Evolutionary conservation across 371 early-diverging fungal species (phyloP), one percentile per base, ranked within the genome.

Genomic region (Mortierella sp.): DNA sequence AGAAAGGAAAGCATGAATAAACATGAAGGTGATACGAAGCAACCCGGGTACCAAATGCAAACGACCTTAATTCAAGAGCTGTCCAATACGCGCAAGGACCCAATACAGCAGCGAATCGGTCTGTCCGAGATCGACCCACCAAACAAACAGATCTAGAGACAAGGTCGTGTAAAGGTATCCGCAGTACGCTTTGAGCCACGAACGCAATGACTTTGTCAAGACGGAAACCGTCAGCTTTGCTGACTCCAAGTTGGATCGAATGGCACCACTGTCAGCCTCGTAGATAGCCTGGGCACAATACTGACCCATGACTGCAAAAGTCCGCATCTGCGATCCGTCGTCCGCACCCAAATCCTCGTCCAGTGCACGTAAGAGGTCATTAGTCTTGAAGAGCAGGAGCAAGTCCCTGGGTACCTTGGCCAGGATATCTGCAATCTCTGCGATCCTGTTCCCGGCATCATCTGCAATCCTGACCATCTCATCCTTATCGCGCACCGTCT

Each of bases 321-420:
- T 84, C 52, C 78, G 64, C 58, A 80, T 82, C 51, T 82, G 81
- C 7, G 72, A 71, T 2, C 65, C 71, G 19, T 70, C 68, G 23
- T 69, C 62, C 6, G 76, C 76, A 0, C 66, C 72, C n/a, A 86
- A 48, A 11, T 80, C 82, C 48, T 86, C 87, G 49, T 86, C 84
- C 58, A 87, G 53, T 24, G 81, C 81, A 27, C 96, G 87, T 21
- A 97, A 64, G 15, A 97, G 78, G 75, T 97, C 97, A 65, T 94
- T 92, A 4, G 96, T 96, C 79, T 96, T 97, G 56, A 97, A 83
- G 9, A 97, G 79, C 49, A 97, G 80, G 6, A 97, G 70, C 11
- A 97, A 83, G 17, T 92, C 89, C 0, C 94, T 83, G 2, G 96
- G 95, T 15, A 96, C 84, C 15, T 88, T 84, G 11, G 92, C 86